Base-by-base conservation (phyloP, 441 rosid species). In the Brassica hybrid region DNA sequence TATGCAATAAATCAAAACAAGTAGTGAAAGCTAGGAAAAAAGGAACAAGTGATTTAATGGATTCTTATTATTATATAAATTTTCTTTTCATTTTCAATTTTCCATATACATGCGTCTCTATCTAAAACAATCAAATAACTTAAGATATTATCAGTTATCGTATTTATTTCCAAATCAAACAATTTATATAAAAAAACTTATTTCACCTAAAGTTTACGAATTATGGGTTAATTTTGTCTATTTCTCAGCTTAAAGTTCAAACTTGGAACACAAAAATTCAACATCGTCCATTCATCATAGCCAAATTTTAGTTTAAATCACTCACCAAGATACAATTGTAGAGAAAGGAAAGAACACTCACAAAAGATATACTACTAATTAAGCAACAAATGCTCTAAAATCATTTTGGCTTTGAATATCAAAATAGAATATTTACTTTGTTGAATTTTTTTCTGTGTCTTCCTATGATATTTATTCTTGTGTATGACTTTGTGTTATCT, bases 221-320 rank as follows among this genome's bases (percentile, higher is more conserved):
- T 14, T 13, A n/a, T 14, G 9, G 52, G 52, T 45, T 45, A 13
- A 45, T 13, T 45, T 45, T 50, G 18, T n/a, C 57, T 50, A 50
- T 50, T 50, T 50, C 19, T 52, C 21, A 52, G 21, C 21, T 52
- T 52, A 52, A 16, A 52, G 21, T 50, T 50, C 57, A 50, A 43
- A 43, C 1, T 43, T 43, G 52, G 52, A 43, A 43, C 52, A 43
- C 14, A 43, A 11, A 4, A 43, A 43, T 43, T 43, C 52, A 43
- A 43, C 52, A 43, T 43, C 14, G 14, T 50, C 57, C 57, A n/a
- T 50, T 50, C 56, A n/a, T 50, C 7, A 14, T n/a, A 50, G 18
- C 56, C 56, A 12, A 63, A 32, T 6, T 63, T 63, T 43, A 34
- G 64, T 73, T 34, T 73, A 23, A 13, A 54, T 61, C 41, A 61